Percentiles rank a stretch among this genome's conserved stretches.
These are phyloP conservation scores for Punctularia strigosozonata DNA, from an alignment of 768 basidiomycete genomes.

Conservation along the genomic window DNA sequence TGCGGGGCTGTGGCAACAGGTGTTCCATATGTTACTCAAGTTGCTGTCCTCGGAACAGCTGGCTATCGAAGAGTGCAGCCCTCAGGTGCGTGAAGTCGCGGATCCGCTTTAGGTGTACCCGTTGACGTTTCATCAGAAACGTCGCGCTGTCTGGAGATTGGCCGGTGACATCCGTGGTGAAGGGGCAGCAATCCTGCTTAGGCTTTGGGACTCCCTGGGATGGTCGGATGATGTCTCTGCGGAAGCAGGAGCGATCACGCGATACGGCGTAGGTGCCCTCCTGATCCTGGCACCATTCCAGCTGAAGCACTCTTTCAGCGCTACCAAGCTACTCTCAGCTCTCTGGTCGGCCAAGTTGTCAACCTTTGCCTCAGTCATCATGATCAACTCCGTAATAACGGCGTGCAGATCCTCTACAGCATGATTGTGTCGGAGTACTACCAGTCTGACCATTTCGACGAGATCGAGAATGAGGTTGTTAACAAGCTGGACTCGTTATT, in stretches of 20 bases:
- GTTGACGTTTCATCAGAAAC: conserved; percentile 44
- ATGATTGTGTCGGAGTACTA: conserved; percentile 94
- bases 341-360: conserved; percentile 82
- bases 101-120: not conserved
- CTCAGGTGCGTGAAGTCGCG: conserved; percentile 48
- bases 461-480: conserved; percentile 87
- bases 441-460: conserved; percentile 72
- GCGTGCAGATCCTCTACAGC: conserved; percentile 85
- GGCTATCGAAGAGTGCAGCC: conserved; percentile 89
- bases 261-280: conserved; percentile 51
- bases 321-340: conserved; percentile 73
- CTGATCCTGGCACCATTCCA: conserved; percentile 1
- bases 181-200: conserved; percentile 68
- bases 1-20: conserved; percentile 67
- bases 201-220: conserved; percentile 79
- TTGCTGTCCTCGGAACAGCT: conserved; percentile 84
- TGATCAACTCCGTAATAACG: conserved; percentile 81
- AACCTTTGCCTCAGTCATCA: conserved; percentile 92
- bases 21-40: conserved; percentile 71
- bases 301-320: conserved; percentile 34
- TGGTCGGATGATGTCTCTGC: conserved; percentile 53
- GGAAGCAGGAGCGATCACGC: conserved; percentile 38
- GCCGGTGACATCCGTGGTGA: conserved; percentile 92
- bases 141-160: conserved; percentile 91
- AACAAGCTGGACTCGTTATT: conserved; percentile 84